phyloP scores from a whole-genome alignment of 176 grass and related monocot genomes.

The Oryza longistaminata region DNA sequence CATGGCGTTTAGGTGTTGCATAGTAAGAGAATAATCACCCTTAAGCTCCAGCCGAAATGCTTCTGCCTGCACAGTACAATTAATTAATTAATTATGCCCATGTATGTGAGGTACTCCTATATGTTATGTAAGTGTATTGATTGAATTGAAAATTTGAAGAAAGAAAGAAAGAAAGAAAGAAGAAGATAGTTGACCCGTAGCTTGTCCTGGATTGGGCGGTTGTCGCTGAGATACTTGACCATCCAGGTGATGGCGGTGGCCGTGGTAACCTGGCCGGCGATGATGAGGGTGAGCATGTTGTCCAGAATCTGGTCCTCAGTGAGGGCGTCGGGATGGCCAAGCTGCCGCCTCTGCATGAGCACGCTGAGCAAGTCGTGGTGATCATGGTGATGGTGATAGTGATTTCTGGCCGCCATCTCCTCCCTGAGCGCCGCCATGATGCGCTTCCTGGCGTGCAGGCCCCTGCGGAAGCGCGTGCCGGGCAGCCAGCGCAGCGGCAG shows the following conservation, averaged over 20 bases:
- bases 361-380: neutral
- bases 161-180: no score
- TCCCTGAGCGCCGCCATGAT: constrained; percentile 59
- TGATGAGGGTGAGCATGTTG: constrained; percentile 92
- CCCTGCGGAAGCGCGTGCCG: constrained; percentile 67
- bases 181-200: constrained; percentile 31
- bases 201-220: constrained; percentile 60
- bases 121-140: no score
- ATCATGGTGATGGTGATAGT: neutral
- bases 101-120: no score
- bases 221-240: constrained; percentile 80
- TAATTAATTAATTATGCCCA: no score
- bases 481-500: constrained; percentile 62
- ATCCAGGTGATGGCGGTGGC: constrained; percentile 91
- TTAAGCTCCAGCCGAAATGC: neutral
- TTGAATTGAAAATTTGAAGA: no score
- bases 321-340: constrained; percentile 27
- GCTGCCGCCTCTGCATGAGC: constrained; percentile 10
- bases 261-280: constrained; percentile 88
- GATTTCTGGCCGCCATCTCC: constrained; percentile 45
- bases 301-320: constrained; percentile 77
- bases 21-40: constrained; percentile 32
- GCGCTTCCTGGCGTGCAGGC: constrained; percentile 69
- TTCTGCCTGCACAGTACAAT: neutral
- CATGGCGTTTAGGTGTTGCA: constrained; percentile 67